Conservation (phyloP, 2,329 filamentous ascomycete genomes). For the Ilyonectria mors-panacis region DNA sequence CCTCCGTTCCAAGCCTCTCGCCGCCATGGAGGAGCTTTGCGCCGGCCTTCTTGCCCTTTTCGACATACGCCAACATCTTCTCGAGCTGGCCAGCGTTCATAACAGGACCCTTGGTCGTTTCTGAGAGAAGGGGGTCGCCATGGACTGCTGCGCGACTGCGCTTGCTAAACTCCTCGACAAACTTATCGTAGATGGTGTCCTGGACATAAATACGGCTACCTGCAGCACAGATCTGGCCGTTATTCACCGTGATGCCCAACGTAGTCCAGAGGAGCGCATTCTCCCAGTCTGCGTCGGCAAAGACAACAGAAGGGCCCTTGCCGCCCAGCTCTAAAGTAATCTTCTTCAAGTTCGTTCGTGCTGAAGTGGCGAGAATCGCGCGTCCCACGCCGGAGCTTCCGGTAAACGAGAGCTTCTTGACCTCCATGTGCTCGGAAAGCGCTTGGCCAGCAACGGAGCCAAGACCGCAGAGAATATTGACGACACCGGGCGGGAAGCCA, state of each 20-base stretch:
- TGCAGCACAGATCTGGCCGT: conserved; percentile 73
- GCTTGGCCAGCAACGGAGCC: conserved; percentile 77
- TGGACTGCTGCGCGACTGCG: conserved; percentile 62
- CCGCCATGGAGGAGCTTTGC: conserved; percentile 37
- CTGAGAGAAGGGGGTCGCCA: conserved; percentile 42
- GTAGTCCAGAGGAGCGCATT: conserved; percentile 69
- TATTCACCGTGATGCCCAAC: conserved; percentile 63
- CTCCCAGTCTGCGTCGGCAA: conserved; percentile 72
- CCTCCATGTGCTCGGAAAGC: conserved; percentile 73
- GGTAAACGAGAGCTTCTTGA: conserved; percentile 83
- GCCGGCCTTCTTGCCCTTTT: conserved; percentile 34
- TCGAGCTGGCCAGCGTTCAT: conserved; percentile 76
- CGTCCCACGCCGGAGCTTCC: conserved; percentile 78
- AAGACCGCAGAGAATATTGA: conserved; percentile 80
- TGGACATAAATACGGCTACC: conserved; percentile 73
- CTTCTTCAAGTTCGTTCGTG: conserved; percentile 69
- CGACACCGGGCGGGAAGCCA: conserved; percentile 80
- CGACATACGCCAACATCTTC: conserved; percentile 74
- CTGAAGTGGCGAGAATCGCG: conserved; percentile 77
- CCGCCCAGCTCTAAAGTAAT: conserved; percentile 73
- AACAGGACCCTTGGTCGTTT: conserved; percentile 54
- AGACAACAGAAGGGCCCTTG: conserved; percentile 72
- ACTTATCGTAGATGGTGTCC: conserved; percentile 69
- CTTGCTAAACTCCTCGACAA: conserved; percentile 71
- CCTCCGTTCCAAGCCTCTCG: conserved; percentile 30